Evolutionary conservation across 441 rosid species (phyloP), one percentile per base, ranked within the genome.

Genomic region (Gossypium gossypioides): DNA sequence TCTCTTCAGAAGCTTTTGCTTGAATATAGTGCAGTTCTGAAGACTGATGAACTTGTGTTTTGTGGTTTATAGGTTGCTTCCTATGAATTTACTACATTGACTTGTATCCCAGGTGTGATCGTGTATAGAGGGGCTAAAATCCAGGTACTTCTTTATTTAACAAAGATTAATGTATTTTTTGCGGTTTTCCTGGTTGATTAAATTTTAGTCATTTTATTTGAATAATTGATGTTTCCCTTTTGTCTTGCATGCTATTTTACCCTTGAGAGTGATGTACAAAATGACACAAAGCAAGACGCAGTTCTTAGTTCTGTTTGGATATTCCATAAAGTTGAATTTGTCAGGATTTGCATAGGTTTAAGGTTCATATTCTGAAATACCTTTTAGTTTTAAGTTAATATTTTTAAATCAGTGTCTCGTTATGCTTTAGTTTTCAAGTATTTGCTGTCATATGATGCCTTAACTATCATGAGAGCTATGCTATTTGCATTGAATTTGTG

Each of bases 101-200:
- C 99, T 69, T 94, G 97, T 81, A 94, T 94, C 80, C 99, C 97
- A 1, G 97, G 97, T 18, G 97, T 92, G 78, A 94, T 94, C 68
- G 34, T 73, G 42, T 94, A 94, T 72, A 90, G 96, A 79, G 99
- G 99, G 78, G 99, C 99, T 75, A 92, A 92, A 88, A 86, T 92
- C 82, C 97, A 92, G 97, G 99, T 94, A 77, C 25, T 13, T 6
- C 8, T 46, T 60, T 64, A 46, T 73, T 16, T 72, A 27, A 21
- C 16, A 15, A 13, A 60, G 46, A 46, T 19, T 57, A 27, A 56
- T 37, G 29, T 57, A 51, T 29, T 32, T 56, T 62, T 21, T 18
- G 3, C 25, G 15, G 5, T 7, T 27, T 2, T 22, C 5, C 15
- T 42, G 27, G 42, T 50, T 34, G 54, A 34, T 72, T 22, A 21